phyloP scores from a whole-genome alignment of 208 protist genomes.

The Crithidia thermophila region DNA sequence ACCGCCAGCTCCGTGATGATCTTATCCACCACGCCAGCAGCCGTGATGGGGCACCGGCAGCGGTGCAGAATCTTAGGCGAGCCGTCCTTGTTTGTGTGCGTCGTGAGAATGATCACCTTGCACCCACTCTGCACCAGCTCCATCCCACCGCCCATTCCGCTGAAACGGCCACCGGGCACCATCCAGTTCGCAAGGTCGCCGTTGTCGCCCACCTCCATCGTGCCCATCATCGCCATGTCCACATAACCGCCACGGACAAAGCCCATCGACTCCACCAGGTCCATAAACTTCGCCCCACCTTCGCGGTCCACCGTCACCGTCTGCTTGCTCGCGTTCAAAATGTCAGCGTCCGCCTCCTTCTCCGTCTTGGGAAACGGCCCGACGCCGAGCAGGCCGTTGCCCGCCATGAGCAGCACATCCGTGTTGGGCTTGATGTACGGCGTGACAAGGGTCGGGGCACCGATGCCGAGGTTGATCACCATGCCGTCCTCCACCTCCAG shows the following conservation, averaged over 20 bases:
- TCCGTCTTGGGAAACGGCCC: conserved; percentile 80
- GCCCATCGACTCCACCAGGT: conserved; percentile 85
- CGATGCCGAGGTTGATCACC: conserved; percentile 96
- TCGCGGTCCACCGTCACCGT: conserved; percentile 91
- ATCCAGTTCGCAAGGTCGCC: conserved; percentile 97
- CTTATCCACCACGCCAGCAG: conserved; percentile 68
- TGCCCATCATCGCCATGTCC: conserved; percentile 94
- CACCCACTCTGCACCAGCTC: conserved; percentile 87
- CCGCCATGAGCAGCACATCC: conserved; percentile 85
- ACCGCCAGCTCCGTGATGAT: conserved; percentile 96
- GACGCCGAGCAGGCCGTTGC: conserved; percentile 92
- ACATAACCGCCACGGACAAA: conserved; percentile 96
- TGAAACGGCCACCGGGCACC: conserved; percentile 95
- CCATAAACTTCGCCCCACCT: conserved; percentile 75
- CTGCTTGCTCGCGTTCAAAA: conserved; percentile 97
- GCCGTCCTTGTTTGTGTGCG: conserved; percentile 91
- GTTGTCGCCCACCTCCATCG: conserved; percentile 86
- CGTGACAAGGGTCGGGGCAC: conserved; percentile 94
- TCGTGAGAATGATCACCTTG: conserved; percentile 94
- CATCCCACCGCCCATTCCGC: conserved; percentile 96
- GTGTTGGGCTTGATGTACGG: conserved; percentile 83
- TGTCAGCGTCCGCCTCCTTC: conserved; percentile 86
- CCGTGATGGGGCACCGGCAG: conserved; percentile 91
- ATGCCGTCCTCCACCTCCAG: conserved; percentile 95
- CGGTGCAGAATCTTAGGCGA: conserved; percentile 81